These are phyloP conservation scores for Diaporthe sp. DNA, from an alignment of 2,329 filamentous ascomycete genomes.

Conservation along the genomic window DNA sequence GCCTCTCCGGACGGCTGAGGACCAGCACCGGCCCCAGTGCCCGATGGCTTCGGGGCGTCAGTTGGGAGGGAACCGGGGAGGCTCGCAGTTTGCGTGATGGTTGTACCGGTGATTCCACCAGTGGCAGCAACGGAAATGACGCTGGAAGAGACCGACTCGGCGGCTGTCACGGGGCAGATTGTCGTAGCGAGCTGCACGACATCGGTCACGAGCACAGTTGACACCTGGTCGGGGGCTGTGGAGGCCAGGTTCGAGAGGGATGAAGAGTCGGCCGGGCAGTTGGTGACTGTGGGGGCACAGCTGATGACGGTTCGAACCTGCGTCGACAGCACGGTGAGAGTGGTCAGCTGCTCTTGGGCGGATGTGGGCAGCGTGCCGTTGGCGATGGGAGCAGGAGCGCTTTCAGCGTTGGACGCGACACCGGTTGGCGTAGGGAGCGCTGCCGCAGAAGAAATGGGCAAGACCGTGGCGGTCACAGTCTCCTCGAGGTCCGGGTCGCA, in stretches of 20 bases:
- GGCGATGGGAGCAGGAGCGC: not conserved
- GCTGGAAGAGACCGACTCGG: conserved; percentile 26
- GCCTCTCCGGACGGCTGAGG: conserved; percentile 26
- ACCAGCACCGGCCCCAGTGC: not conserved
- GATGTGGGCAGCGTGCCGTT: conserved; percentile 23
- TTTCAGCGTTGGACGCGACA: conserved; percentile 17
- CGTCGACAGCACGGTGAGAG: conserved; percentile 37
- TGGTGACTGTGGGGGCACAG: conserved; percentile 38
- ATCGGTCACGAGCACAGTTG: conserved; percentile 35
- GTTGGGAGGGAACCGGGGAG: conserved; percentile 16
- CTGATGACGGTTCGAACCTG: conserved; percentile 38
- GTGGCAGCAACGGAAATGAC: conserved; percentile 26
- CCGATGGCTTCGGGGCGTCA: not conserved
- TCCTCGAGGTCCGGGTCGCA: conserved; percentile 37
- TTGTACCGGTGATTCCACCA: conserved; percentile 19
- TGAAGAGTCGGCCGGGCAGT: conserved; percentile 38
- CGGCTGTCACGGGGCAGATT: conserved; percentile 26
- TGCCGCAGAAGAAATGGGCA: conserved; percentile 23
- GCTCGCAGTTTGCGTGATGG: not conserved
- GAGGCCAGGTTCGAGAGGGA: conserved; percentile 32
- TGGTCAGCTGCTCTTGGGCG: conserved; percentile 27
- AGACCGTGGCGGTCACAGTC: conserved; percentile 34
- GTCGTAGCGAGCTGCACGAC: conserved; percentile 37
- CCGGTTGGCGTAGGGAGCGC: not conserved
- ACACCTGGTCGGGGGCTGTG: conserved; percentile 26